Evolutionary conservation across 2,329 filamentous ascomycete species (phyloP), one percentile per base, ranked within the genome.

Genomic region (Neoascochyta sp.): DNA sequence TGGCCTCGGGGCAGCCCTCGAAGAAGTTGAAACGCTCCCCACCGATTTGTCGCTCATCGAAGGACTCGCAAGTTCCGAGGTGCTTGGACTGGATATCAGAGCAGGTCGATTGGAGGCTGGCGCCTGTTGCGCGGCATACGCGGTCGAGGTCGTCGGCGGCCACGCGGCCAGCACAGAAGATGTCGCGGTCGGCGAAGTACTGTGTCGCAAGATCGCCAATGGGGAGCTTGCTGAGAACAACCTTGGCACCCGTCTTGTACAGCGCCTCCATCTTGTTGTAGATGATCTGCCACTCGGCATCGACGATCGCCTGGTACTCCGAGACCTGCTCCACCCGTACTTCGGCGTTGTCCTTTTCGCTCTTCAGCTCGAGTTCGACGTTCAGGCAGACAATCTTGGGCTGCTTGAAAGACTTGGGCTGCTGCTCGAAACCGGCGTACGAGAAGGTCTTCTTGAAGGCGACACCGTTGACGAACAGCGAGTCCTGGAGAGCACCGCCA

Each of bases 391-490:
- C 86, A 50, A 98, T 94, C 74, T 93, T 94, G 40, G 92, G 92
- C 67, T 95, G 79, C 61, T 76, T 80, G 74, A 98, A 96, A 6
- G 78, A 81, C 70, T 98, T 98, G 47, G 92, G 92, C 70, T 98
- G 92, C 70, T 98, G 92, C 70, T 98, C 92, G 69, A 98, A 98
- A 60, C 92, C 92, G 52, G 92, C 92, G 62, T 98, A 98, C 29
- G 90, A 89, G 67, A 98, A 98, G 4, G 92, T 98, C 79, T 98
- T 98, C 75, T 96, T 96, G 76, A 98, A 98, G 19, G 92, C 90
- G 41, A 98, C 92, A 60, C 92, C 92, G 64, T 96, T 92, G 60
- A 98, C 84, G 67, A 96, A 96, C 22, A 95, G 78, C 3, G 90
- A 95, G 43, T 96, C 92, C 57, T 95, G 92, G 17, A 98, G 78